These are phyloP conservation scores for Schizophyllum amplum DNA, from an alignment of 1,284 basidiomycete genomes.

Conservation along the genomic window DNA sequence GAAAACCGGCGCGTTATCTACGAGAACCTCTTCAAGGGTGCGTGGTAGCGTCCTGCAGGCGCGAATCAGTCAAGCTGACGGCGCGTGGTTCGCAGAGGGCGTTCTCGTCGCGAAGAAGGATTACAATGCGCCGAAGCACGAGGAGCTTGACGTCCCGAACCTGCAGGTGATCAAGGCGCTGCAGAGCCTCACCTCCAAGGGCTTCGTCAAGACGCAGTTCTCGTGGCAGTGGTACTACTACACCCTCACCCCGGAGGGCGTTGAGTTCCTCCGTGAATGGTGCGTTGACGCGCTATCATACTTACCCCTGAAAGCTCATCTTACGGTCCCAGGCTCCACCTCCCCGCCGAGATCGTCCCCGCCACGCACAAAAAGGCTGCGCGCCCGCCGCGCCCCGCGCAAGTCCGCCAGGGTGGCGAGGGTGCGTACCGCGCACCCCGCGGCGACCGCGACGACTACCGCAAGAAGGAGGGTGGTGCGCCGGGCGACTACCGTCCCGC, in stretches of 20 bases:
- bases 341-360: constrained; percentile 90
- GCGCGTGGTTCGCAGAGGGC: constrained; percentile 60
- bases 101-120: constrained; percentile 99
- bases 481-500: constrained; percentile 77
- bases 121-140: constrained; percentile 95
- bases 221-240: constrained; percentile 97
- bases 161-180: constrained; percentile 99
- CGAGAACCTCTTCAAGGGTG: constrained; percentile 98
- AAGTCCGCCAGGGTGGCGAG: constrained; percentile 59
- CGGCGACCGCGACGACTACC: constrained; percentile 85
- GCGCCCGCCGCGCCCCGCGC: constrained; percentile 67
- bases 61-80: background rate
- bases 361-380: constrained; percentile 92
- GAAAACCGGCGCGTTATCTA: constrained; percentile 82
- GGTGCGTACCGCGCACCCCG: constrained; percentile 84
- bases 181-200: constrained; percentile 94
- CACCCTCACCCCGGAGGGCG: constrained; percentile 88
- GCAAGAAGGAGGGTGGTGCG: constrained; percentile 73
- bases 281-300: constrained; percentile 28
- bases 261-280: constrained; percentile 93
- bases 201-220: constrained; percentile 97
- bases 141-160: constrained; percentile 95
- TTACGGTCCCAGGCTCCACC: constrained; percentile 89
- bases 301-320: background rate
- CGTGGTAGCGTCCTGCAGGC: constrained; percentile 18